Evolutionary conservation across 192 early-diverging fungal species (phyloP).

Genomic region (Umbelopsis sp.): DNA sequence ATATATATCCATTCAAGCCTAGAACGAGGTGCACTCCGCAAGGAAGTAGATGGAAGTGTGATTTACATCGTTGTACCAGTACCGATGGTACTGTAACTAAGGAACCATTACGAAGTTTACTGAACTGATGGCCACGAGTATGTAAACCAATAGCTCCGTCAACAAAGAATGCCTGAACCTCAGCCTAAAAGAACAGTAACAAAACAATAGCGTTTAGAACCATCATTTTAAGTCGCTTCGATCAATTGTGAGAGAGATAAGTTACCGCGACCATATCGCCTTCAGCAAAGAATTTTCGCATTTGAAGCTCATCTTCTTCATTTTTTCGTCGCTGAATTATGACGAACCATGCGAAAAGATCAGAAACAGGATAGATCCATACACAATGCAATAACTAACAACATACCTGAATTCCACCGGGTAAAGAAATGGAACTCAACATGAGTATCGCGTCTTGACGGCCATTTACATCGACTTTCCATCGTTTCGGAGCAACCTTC

Average conservation of each 20-base stretch:
- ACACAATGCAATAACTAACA: not conserved
- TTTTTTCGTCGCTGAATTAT: slow-evolving; percentile 78
- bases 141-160: slow-evolving; percentile 91
- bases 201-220: not conserved
- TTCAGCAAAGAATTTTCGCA: slow-evolving; percentile 93
- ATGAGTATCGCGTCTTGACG: slow-evolving; percentile 86
- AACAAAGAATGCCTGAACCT: slow-evolving; percentile 67
- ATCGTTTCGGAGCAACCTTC: slow-evolving; percentile 82
- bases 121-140: slow-evolving; percentile 71
- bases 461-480: slow-evolving; percentile 92
- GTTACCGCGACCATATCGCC: slow-evolving; percentile 90
- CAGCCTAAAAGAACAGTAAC: slow-evolving; percentile 25
- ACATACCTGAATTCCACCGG: slow-evolving; percentile 88
- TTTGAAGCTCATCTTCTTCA: slow-evolving; percentile 95
- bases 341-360: not conserved
- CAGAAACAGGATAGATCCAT: not conserved
- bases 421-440: slow-evolving; percentile 90
- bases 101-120: slow-evolving; percentile 78
- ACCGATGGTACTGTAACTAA: slow-evolving; percentile 86
- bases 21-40: slow-evolving; percentile 93
- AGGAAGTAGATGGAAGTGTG: slow-evolving; percentile 90
- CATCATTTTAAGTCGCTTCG: not conserved
- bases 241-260: not conserved
- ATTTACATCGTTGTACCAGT: slow-evolving; percentile 89
- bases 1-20: slow-evolving; percentile 96